Conservation (phyloP, 495 filamentous ascomycete species). For the Geopyxis carbonaria region DNA sequence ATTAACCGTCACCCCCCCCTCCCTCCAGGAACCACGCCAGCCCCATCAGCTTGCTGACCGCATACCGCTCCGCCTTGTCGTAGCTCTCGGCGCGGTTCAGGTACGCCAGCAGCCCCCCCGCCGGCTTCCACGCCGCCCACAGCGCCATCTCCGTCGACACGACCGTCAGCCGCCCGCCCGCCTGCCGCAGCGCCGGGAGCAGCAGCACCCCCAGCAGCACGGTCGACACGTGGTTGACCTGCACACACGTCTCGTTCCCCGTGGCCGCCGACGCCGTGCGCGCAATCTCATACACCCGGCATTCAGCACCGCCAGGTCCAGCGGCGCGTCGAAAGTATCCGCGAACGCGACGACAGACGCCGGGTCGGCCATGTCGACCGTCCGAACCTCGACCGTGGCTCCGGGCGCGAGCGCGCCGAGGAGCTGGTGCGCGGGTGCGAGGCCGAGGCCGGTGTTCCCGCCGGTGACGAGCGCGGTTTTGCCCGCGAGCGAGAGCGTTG, state of each 20-base stretch:
- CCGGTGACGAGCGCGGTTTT: conserved; percentile 37
- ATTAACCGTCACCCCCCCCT: no score
- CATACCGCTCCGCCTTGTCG: no score
- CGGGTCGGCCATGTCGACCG: not conserved
- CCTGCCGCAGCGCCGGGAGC: not conserved
- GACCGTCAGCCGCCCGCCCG: not conserved
- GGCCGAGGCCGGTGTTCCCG: conserved; percentile 33
- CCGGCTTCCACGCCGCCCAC: no score
- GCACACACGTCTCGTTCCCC: not conserved
- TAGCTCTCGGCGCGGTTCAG: no score
- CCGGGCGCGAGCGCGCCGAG: conserved; percentile 15
- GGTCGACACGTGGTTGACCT: not conserved
- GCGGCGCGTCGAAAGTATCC: not conserved
- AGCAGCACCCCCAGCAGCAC: not conserved
- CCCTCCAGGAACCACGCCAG: no score
- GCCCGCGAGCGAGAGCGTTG: conserved; percentile 18
- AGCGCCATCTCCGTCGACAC: not conserved
- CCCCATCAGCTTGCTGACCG: no score
- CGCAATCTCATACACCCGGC: not conserved
- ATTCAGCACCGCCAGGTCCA: not conserved
- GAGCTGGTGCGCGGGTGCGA: conserved; percentile 31
- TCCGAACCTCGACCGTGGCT: not conserved
- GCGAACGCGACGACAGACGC: not conserved
- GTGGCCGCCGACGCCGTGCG: not conserved
- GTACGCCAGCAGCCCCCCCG: no score